Conservation (phyloP, 2,329 filamentous ascomycete species). For the Pestalotiopsis sp. region DNA sequence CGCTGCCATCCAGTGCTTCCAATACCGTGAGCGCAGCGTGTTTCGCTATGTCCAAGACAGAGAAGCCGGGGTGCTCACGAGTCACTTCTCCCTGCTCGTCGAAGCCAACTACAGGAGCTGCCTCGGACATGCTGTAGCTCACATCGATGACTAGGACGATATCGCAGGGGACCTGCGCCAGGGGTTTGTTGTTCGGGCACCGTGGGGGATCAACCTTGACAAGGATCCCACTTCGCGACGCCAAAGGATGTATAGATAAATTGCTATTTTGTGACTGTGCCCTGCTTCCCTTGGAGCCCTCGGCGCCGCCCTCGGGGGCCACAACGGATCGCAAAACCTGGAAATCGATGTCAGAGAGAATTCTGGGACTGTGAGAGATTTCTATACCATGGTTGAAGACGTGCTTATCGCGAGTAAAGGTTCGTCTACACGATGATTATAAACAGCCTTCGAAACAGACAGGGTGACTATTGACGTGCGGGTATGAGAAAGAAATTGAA, state of each 20-base stretch:
- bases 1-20: conserved; percentile 54
- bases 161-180: conserved; percentile 54
- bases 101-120: conserved; percentile 47
- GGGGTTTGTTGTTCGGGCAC: conserved; percentile 26
- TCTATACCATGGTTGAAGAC: too few relatives aligned
- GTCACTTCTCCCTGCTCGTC: conserved; percentile 33
- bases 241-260: conserved; percentile 41
- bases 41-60: conserved; percentile 61
- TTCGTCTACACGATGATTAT: too few relatives aligned
- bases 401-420: too few relatives aligned
- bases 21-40: conserved; percentile 62
- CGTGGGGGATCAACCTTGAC: conserved; percentile 49
- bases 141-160: conserved; percentile 66
- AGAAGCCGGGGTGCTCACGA: conserved; percentile 51
- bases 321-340: neutral
- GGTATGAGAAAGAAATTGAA: too few relatives aligned
- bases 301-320: neutral
- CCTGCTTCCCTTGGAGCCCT: neutral
- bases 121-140: conserved; percentile 56
- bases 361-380: too few relatives aligned
- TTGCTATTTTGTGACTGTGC: neutral
- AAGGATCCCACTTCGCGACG: conserved; percentile 41
- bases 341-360: neutral
- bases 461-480: too few relatives aligned
- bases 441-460: too few relatives aligned